A percentile compares a stretch with the other conserved stretches of the same genome.
These are phyloP conservation scores for Pachysandra terminalis DNA, from an alignment of 164 flowering plant species.

Conservation along the genomic window DNA sequence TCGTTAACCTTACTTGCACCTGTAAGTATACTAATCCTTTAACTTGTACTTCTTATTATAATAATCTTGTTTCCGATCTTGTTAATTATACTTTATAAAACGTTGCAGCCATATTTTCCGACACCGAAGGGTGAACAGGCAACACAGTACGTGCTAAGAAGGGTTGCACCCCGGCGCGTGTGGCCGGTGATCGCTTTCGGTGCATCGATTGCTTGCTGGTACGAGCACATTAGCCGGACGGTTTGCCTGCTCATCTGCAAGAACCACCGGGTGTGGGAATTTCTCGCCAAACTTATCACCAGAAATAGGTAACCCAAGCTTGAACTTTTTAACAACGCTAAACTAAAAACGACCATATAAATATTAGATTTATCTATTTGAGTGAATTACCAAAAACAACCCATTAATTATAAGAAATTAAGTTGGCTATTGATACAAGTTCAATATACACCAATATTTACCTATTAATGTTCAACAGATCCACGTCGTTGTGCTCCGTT, in stretches of 20 bases:
- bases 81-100: too few relatives aligned
- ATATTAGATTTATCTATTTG: too few relatives aligned
- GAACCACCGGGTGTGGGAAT: conserved; percentile 86
- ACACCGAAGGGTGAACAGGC: conserved; percentile 72
- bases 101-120: conserved; percentile 77
- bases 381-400: too few relatives aligned
- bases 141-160: conserved; percentile 69
- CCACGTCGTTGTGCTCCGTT: too few relatives aligned
- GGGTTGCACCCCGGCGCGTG: conserved; percentile 79
- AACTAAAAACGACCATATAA: too few relatives aligned
- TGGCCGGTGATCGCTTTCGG: conserved; percentile 91
- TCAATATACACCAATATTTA: too few relatives aligned
- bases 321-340: background rate
- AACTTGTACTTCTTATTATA: too few relatives aligned
- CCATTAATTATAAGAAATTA: too few relatives aligned
- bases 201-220: conserved; percentile 85
- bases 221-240: conserved; percentile 81
- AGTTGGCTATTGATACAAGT: too few relatives aligned
- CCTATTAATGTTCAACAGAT: too few relatives aligned
- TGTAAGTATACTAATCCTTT: too few relatives aligned
- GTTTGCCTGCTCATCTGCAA: conserved; percentile 77
- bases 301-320: conserved; percentile 65
- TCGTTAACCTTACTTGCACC: conserved; percentile 90
- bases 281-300: conserved; percentile 67
- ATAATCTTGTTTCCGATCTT: too few relatives aligned